Conservation (phyloP, 495 filamentous ascomycete species). For the Aspergillus asperescens region DNA sequence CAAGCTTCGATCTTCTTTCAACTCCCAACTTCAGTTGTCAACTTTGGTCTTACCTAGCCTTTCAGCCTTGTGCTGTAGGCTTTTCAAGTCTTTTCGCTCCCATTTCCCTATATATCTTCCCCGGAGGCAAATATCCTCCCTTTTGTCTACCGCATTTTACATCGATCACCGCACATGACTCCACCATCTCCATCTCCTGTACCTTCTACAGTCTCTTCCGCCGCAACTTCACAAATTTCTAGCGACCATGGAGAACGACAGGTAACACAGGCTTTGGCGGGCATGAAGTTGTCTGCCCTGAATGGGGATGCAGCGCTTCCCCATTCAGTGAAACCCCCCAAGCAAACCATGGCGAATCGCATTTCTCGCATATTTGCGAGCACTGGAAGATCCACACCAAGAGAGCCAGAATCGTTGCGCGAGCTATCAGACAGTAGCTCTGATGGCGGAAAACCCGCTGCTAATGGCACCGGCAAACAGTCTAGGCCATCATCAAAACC, state of each 20-base stretch:
- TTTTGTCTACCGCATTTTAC: constrained; percentile 15
- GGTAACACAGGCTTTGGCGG: constrained; percentile 45
- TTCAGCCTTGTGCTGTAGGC: constrained; percentile 25
- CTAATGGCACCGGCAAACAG: constrained; percentile 31
- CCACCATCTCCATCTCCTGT: constrained; percentile 40
- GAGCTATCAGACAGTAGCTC: constrained; percentile 42
- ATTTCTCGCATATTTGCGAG: constrained; percentile 57
- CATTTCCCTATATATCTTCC: constrained; percentile 6
- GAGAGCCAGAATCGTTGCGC: constrained; percentile 30
- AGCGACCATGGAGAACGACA: constrained; percentile 42
- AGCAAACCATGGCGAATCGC: constrained; percentile 52
- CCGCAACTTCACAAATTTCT: constrained; percentile 39
- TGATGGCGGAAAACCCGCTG: constrained; percentile 29
- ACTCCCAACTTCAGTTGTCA: constrained; percentile 1
- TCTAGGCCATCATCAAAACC: constrained; percentile 37
- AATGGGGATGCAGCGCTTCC: constrained; percentile 33
- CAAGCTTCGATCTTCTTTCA: constrained; percentile 9
- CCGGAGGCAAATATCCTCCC: constrained; percentile 13
- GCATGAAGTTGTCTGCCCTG: constrained; percentile 39
- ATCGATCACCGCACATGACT: constrained; percentile 44
- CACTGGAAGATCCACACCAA: constrained; percentile 31
- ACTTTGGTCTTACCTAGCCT: constrained; percentile 13
- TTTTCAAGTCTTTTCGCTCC: background rate
- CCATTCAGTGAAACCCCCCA: constrained; percentile 37
- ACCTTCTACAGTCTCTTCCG: constrained; percentile 43